Percentiles rank a stretch among this genome's conserved stretches.
These are phyloP conservation scores for Penicillium daleae DNA, from an alignment of 495 filamentous ascomycete genomes.

Conservation along the genomic window DNA sequence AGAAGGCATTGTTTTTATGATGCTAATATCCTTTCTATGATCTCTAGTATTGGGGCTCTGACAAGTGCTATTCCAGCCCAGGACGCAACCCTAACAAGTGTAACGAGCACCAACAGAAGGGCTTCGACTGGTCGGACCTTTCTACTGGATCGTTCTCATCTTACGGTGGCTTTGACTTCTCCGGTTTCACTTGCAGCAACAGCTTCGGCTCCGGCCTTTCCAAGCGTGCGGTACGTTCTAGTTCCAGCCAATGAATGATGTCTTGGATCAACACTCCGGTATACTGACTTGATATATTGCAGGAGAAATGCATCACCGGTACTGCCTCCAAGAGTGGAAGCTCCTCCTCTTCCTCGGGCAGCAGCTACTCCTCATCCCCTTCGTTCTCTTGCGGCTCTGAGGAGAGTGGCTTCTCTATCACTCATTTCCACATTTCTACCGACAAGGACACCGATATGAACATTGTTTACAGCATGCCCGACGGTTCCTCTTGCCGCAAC, in stretches of 20 bases:
- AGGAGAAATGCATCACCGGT: conserved; percentile 34
- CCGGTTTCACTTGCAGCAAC: conserved; percentile 67
- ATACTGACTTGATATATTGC: not conserved
- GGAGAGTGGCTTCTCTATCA: conserved; percentile 72
- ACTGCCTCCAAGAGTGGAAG: conserved; percentile 18
- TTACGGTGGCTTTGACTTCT: conserved; percentile 77
- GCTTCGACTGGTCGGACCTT: conserved; percentile 74
- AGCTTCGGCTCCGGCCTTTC: conserved; percentile 54
- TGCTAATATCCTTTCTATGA: not conserved
- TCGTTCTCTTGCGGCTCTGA: conserved; percentile 58
- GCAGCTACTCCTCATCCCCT: conserved; percentile 44
- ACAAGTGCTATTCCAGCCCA: conserved; percentile 66
- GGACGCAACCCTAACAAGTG: conserved; percentile 78
- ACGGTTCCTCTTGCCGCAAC: conserved; percentile 78
- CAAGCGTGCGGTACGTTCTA: conserved; percentile 48
- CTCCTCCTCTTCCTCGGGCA: not conserved
- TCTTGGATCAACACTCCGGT: not conserved
- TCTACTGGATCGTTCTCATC: conserved; percentile 60
- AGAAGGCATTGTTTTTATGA: not conserved
- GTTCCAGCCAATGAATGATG: conserved; percentile 13
- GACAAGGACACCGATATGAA: conserved; percentile 76
- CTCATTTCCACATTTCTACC: conserved; percentile 68
- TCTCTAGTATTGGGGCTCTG: conserved; percentile 57
- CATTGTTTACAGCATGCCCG: conserved; percentile 82
- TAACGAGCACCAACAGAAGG: conserved; percentile 62